These are phyloP conservation scores for Tephrocybe rancida DNA, from an alignment of 768 basidiomycete genomes.

Conservation along the genomic window DNA sequence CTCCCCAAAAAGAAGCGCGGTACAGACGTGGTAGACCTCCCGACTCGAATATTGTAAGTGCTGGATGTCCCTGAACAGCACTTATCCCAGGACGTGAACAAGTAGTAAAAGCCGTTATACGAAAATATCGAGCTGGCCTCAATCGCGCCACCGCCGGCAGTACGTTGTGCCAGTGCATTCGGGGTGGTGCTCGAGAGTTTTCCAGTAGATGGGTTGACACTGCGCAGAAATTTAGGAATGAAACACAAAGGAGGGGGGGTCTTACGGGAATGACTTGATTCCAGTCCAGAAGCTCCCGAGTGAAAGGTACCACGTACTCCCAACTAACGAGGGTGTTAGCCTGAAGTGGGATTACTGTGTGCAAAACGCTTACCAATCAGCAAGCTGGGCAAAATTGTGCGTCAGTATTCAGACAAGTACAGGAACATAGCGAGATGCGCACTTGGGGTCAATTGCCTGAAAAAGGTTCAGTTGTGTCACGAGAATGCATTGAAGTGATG, in stretches of 20 bases:
- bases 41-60: slow-evolving; percentile 64
- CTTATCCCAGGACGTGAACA: slow-evolving; percentile 58
- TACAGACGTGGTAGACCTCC: slow-evolving; percentile 42
- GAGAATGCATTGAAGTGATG: no score
- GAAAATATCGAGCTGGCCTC: slow-evolving; percentile 52
- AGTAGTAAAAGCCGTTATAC: slow-evolving; percentile 48
- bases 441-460: slow-evolving; percentile 14
- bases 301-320: slow-evolving; percentile 48
- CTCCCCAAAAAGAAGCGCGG: not conserved
- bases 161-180: slow-evolving; percentile 46
- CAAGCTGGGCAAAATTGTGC: not conserved
- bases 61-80: slow-evolving; percentile 53
- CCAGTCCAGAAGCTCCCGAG: slow-evolving; percentile 61
- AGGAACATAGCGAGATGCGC: not conserved
- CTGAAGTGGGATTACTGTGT: not conserved
- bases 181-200: slow-evolving; percentile 38
- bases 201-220: slow-evolving; percentile 42
- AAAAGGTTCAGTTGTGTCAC: no score
- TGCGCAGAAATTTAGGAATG: slow-evolving; percentile 6
- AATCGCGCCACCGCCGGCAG: slow-evolving; percentile 44
- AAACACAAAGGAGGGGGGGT: not conserved
- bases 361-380: not conserved
- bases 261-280: slow-evolving; percentile 37
- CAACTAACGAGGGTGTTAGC: slow-evolving; percentile 8
- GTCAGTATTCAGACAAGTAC: no score